phyloP scores from a whole-genome alignment of 2,329 filamentous ascomycete species.

The Graphium sp. region DNA sequence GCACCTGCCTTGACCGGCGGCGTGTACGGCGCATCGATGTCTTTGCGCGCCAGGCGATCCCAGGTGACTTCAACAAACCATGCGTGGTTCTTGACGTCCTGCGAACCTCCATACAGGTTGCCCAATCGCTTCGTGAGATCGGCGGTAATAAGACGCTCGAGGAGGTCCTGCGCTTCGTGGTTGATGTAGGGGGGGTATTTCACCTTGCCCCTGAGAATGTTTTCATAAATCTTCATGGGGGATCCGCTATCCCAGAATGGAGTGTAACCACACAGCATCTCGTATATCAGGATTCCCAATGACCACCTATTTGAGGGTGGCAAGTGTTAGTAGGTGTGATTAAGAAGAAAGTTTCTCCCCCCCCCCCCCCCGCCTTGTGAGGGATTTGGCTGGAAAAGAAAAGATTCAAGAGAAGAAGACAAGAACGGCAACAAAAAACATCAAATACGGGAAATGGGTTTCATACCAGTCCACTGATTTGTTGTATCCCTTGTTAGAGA shows the following conservation, averaged over 20 bases:
- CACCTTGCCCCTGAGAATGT: conserved; percentile 87
- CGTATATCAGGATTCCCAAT: conserved; percentile 92
- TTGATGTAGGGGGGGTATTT: conserved; percentile 97
- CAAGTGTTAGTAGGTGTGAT: not conserved
- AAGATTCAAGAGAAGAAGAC: not conserved
- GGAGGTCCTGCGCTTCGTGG: conserved; percentile 79
- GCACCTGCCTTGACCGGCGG: conserved; percentile 87
- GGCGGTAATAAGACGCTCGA: conserved; percentile 83
- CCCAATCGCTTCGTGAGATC: conserved; percentile 91
- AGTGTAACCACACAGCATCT: conserved; percentile 98
- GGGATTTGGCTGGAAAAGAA: too few relatives aligned
- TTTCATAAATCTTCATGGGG: conserved; percentile 99
- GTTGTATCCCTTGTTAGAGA: conserved; percentile 99
- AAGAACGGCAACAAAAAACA: conserved; percentile 8
- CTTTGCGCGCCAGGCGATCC: conserved; percentile 85
- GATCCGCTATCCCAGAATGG: conserved; percentile 98
- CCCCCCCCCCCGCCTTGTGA: too few relatives aligned
- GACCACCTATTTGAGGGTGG: conserved; percentile 63
- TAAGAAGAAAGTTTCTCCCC: too few relatives aligned
- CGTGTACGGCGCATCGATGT: conserved; percentile 96
- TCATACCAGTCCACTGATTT: conserved; percentile 98
- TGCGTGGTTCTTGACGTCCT: conserved; percentile 85
- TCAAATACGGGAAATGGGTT: too few relatives aligned
- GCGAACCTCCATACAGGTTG: conserved; percentile 78
- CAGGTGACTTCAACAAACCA: conserved; percentile 98